A percentile compares a stretch with the other conserved stretches of the same genome.
Evolutionary conservation across 1,139 yeast species (phyloP).

Genomic region (Blastobotrys ciferrii): DNA sequence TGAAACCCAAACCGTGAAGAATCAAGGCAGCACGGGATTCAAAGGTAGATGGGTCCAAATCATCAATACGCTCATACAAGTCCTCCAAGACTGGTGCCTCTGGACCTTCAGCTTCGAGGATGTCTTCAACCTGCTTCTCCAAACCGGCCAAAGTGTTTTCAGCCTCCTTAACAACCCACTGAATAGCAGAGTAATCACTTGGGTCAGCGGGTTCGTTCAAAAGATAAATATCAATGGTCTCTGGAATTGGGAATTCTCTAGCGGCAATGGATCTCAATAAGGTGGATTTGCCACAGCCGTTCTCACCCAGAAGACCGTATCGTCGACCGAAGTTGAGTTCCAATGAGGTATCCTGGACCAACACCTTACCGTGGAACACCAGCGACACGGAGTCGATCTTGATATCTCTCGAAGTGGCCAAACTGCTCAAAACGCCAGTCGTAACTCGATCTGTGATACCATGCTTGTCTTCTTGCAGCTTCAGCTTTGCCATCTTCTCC

Average conservation of each 20-base stretch:
- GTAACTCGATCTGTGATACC: conserved; percentile 97
- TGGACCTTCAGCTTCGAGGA: conserved; percentile 89
- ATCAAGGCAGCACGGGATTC: conserved; percentile 96
- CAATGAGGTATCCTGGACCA: conserved; percentile 84
- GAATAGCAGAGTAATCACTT: conserved; percentile 85
- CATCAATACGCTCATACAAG: conserved; percentile 91
- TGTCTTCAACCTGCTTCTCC: conserved; percentile 88
- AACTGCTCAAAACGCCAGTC: conserved; percentile 92
- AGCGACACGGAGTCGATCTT: conserved; percentile 87
- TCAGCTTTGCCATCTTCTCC: conserved; percentile 77
- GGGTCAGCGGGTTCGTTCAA: conserved; percentile 98
- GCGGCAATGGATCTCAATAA: conserved; percentile 90
- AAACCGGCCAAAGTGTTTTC: conserved; percentile 86
- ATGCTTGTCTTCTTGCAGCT: conserved; percentile 87
- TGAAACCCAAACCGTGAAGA: conserved; percentile 96
- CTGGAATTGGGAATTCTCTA: conserved; percentile 94
- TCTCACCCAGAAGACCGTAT: conserved; percentile 87
- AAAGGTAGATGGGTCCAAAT: conserved; percentile 92
- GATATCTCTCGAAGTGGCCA: conserved; percentile 89
- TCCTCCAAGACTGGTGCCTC: conserved; percentile 85
- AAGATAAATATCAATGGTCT: conserved; percentile 82
- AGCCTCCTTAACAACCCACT: conserved; percentile 96
- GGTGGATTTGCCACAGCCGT: conserved; percentile 99
- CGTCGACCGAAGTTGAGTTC: conserved; percentile 97
- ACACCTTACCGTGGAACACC: conserved; percentile 95